phyloP scores from a whole-genome alignment of 2,329 filamentous ascomycete genomes.

The Geosmithia morbida region DNA sequence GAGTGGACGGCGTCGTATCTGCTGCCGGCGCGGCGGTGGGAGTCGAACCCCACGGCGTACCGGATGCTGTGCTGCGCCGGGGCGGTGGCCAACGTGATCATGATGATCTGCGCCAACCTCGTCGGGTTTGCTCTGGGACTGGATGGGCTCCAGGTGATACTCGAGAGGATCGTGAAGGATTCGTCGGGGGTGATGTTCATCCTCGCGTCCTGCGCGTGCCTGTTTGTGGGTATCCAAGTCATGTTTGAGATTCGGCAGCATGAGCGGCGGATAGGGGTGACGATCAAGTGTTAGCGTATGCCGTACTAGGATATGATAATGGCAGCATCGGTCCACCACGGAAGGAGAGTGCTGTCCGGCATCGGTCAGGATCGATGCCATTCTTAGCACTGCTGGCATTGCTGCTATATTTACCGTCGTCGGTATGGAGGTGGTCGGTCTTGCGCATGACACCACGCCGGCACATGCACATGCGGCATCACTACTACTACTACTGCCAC shows the following conservation, averaged over 20 bases:
- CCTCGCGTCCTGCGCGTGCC: slow-evolving; percentile 48
- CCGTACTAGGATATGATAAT: too few species aligned
- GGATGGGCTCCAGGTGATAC: slow-evolving; percentile 68
- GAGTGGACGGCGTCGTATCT: slow-evolving; percentile 59
- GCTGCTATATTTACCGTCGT: too few species aligned
- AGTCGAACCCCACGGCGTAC: slow-evolving; percentile 54
- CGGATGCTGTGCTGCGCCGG: slow-evolving; percentile 69
- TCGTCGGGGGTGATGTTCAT: slow-evolving; percentile 64
- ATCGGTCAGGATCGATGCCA: too few species aligned
- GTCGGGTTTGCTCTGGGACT: slow-evolving; percentile 89
- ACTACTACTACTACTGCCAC: too few species aligned
- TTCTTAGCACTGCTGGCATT: too few species aligned
- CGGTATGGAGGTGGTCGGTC: too few species aligned
- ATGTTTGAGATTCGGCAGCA: slow-evolving; percentile 93
- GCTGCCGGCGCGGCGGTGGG: slow-evolving; percentile 64
- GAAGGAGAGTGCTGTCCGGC: too few species aligned
- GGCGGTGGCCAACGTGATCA: slow-evolving; percentile 69
- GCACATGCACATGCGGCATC: too few species aligned
- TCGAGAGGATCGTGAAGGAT: slow-evolving; percentile 61
- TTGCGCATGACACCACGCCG: too few species aligned
- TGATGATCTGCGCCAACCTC: slow-evolving; percentile 93
- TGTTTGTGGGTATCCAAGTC: slow-evolving; percentile 79
- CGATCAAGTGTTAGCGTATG: slow-evolving; percentile 56
- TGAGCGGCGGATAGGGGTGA: slow-evolving; percentile 70
- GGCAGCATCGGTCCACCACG: too few species aligned